A percentile compares a stretch with the other conserved stretches of the same genome.
These are phyloP conservation scores for Candolleomyces eurysporus DNA, from an alignment of 768 basidiomycete genomes.

Conservation along the genomic window DNA sequence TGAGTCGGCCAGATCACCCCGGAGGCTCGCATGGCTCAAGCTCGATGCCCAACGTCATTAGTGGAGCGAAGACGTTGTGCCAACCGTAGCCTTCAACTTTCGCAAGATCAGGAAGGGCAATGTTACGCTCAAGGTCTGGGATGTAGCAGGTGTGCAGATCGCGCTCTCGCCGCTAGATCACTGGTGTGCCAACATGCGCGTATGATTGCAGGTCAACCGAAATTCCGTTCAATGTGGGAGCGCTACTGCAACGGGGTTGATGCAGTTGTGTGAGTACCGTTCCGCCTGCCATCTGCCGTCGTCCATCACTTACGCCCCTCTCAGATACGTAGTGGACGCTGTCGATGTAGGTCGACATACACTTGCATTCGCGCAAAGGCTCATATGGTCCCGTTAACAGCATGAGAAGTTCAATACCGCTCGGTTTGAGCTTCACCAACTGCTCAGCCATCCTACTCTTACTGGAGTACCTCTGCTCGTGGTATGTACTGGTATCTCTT, in stretches of 20 bases:
- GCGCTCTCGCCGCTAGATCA: not conserved
- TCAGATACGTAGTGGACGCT: constrained; percentile 91
- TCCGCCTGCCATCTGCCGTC: constrained; percentile 4
- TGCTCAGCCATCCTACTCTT: constrained; percentile 65
- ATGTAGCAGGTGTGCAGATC: constrained; percentile 69
- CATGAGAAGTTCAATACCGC: constrained; percentile 80
- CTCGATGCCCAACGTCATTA: constrained; percentile 26
- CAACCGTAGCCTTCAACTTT: constrained; percentile 92
- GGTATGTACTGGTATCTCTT: constrained; percentile 31
- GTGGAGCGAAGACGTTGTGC: constrained; percentile 97
- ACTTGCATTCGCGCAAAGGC: not conserved
- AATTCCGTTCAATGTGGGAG: constrained; percentile 95
- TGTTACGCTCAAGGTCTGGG: constrained; percentile 92
- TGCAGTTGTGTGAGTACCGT: constrained; percentile 73
- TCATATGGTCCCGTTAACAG: constrained; percentile 33
- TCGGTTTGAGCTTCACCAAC: constrained; percentile 79
- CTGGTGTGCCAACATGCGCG: not conserved
- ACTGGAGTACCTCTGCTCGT: constrained; percentile 78
- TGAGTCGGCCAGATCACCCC: constrained; percentile 23
- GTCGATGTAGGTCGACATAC: constrained; percentile 61
- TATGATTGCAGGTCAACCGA: constrained; percentile 70
- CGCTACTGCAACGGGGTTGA: constrained; percentile 91
- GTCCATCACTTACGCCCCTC: not conserved
- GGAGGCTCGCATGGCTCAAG: constrained; percentile 10
- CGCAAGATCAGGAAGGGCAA: constrained; percentile 87